These are phyloP conservation scores for Penicillium vulpinum DNA, from an alignment of 2,329 filamentous ascomycete species.

Conservation along the genomic window DNA sequence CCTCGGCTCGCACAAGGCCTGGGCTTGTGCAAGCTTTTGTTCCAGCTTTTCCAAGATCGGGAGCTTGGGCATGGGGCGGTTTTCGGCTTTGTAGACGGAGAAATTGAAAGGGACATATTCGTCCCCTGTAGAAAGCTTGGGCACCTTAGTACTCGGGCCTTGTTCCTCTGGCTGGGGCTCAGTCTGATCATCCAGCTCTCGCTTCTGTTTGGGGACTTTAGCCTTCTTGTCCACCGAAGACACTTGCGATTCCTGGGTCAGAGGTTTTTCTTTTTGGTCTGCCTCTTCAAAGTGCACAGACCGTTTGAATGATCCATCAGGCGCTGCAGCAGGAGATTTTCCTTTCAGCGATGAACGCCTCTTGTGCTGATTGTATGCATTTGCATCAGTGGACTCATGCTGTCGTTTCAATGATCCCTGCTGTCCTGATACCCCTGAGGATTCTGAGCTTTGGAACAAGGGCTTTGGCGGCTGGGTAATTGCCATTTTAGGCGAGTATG, in stretches of 20 bases:
- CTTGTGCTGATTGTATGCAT: background rate
- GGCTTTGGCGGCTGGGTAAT: conserved; percentile 1
- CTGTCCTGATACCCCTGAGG: background rate
- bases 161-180: conserved; percentile 13
- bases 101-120: conserved; percentile 18
- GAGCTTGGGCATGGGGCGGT: conserved; percentile 32
- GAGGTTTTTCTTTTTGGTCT: background rate
- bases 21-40: conserved; percentile 17
- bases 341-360: conserved; percentile 9
- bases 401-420: background rate
- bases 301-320: background rate
- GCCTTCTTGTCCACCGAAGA: background rate
- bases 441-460: conserved; percentile 2
- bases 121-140: conserved; percentile 26
- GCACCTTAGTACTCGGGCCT: conserved; percentile 22
- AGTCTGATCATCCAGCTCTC: conserved; percentile 25
- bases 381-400: background rate
- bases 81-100: conserved; percentile 7
- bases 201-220: conserved; percentile 23
- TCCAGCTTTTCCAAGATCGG: conserved; percentile 35
- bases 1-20: conserved; percentile 30
- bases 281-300: conserved; percentile 7
- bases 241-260: background rate
- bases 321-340: background rate
- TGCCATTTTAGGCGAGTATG: background rate